These are phyloP conservation scores for Lagenaria siceraria DNA, from an alignment of 306 rosid genomes.

Conservation along the genomic window DNA sequence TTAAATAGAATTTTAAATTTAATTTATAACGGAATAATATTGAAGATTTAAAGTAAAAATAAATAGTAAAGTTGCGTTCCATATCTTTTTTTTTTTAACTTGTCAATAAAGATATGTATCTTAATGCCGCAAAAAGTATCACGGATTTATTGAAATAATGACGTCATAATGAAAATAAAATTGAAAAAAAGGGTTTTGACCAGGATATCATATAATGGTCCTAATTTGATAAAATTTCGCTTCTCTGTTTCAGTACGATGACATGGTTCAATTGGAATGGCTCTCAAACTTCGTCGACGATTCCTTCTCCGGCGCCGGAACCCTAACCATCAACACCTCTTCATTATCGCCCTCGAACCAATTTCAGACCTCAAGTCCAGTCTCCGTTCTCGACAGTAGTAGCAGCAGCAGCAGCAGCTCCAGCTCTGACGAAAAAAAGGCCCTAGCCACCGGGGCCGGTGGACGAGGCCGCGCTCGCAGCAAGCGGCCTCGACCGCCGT, in stretches of 20 bases:
- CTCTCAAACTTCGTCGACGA: constrained; percentile 82
- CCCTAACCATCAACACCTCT: constrained; percentile 53
- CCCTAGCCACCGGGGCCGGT: constrained; percentile 23
- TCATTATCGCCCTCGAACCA: constrained; percentile 10
- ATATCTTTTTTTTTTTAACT: too few species aligned
- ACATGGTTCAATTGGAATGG: constrained; percentile 90
- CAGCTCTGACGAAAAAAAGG: constrained; percentile 44
- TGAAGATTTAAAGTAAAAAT: too few species aligned
- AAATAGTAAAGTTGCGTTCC: too few species aligned
- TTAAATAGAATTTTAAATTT: too few species aligned
- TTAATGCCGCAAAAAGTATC: too few species aligned
- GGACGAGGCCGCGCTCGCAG: constrained; percentile 78
- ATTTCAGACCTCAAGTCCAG: constrained; percentile 71
- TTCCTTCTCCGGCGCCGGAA: constrained; percentile 54
- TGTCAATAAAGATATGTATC: too few species aligned
- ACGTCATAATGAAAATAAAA: constrained; percentile 4
- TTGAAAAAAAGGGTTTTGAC: not conserved
- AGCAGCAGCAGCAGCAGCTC: constrained; percentile 94
- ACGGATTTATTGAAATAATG: not conserved
- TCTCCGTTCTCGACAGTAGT: constrained; percentile 86
- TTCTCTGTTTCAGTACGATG: constrained; percentile 49
- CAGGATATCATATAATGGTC: not conserved
- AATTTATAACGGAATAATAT: too few species aligned
- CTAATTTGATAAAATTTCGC: not conserved
- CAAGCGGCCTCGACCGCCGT: constrained; percentile 83